Percentiles rank a stretch among this genome's conserved stretches.
Evolutionary conservation across 1,284 basidiomycete species (phyloP).

Genomic region (Rhodotorula glutinis): DNA sequence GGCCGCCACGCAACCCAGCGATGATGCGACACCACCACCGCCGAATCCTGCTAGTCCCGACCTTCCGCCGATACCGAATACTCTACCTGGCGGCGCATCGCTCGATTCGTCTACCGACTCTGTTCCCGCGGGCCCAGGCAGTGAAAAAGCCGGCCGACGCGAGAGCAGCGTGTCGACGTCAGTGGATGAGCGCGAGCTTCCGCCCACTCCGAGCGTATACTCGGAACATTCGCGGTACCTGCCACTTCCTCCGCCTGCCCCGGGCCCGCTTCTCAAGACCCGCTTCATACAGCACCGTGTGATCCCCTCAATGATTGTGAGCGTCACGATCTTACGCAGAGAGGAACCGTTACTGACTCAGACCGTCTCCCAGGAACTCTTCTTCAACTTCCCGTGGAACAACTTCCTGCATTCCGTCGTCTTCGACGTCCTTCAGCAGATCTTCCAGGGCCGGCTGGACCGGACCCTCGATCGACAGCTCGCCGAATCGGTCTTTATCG

Average conservation of each 20-base stretch:
- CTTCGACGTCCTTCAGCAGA: constrained; percentile 94
- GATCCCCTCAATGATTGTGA: constrained; percentile 68
- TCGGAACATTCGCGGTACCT: constrained; percentile 16
- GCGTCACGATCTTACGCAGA: constrained; percentile 43
- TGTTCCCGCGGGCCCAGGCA: not conserved
- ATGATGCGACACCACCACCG: constrained; percentile 5
- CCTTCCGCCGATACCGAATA: not conserved
- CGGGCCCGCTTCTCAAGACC: constrained; percentile 74
- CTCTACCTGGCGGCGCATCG: not conserved
- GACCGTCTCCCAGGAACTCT: constrained; percentile 63
- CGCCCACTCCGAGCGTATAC: constrained; percentile 29
- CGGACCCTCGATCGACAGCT: constrained; percentile 74
- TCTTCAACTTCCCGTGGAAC: constrained; percentile 96
- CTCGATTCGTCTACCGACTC: not conserved
- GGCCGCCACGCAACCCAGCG: constrained; percentile 12
- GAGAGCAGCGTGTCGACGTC: not conserved
- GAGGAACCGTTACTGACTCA: not conserved
- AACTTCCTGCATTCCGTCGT: constrained; percentile 97
- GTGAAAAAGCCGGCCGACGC: not conserved
- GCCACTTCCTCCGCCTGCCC: constrained; percentile 38
- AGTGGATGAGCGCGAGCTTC: constrained; percentile 13
- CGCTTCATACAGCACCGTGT: constrained; percentile 69
- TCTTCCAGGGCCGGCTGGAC: constrained; percentile 80
- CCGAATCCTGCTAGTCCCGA: constrained; percentile 10
- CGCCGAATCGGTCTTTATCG: constrained; percentile 72